Base-by-base conservation (phyloP, 345 rosid genomes). In the Salix dunnii region DNA sequence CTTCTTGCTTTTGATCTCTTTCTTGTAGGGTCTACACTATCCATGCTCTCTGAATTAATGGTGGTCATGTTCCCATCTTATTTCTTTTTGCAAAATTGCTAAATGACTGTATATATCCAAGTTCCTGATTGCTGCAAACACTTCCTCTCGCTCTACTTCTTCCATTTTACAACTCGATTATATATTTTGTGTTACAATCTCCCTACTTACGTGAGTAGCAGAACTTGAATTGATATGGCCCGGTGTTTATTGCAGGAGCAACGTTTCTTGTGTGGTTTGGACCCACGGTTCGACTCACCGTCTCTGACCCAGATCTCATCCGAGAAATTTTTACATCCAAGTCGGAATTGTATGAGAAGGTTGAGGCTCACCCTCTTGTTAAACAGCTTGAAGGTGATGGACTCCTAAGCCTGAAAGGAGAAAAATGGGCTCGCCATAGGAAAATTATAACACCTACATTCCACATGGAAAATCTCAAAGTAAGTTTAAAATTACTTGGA, bases 391-490 rank as follows among this genome's bases (percentile, higher is more conserved):
- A 49, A 6, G 84, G 84, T 68, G 67, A 55, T 4, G 91, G 92
- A 31, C 77, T 91, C 1, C 77, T 68, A 0, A 36, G 23, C 35
- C 83, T 82, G 51, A 86, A 87, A 27, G 92, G 87, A 10, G 86
- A 88, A 27, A 85, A 89, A 77, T 91, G 95, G 95, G 80, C 74
- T 13, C 84, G 60, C 73, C 88, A 81, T 60, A 76, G 89, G 63
- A 85, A 86, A 84, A 86, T 86, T 53, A 80, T 85, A 55, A 80
- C 83, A 42, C 95, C 89, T 1, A 88, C 91, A 36, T 91, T 91
- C 78, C 89, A 89, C 78, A 73, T 70, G 62, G 88, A 89, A 66
- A 91, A 89, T 67, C 84, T 91, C 76, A 91, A 88, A 86, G 95
- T 91, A 78, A 69, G 63, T 23, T n/a, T 5, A 9, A 3, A n/a